Base-by-base conservation (phyloP, 306 rosid species). In the Cucurbita ficifolia region DNA sequence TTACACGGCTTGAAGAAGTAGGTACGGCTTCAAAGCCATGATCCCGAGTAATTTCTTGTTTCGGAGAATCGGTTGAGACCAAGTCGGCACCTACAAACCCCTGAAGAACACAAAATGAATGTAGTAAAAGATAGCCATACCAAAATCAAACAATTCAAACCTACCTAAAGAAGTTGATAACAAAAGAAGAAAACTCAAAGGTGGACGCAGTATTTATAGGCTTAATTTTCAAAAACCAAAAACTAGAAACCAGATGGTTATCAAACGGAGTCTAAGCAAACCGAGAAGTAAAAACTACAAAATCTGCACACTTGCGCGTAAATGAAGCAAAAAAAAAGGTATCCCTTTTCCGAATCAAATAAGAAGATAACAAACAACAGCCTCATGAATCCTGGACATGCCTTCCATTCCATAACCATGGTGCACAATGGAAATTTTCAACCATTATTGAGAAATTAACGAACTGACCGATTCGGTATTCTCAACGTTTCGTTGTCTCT, bases 1-100 rank as follows among this genome's bases (percentile, higher is more conserved):
- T 82, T 82, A 92, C 97, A 83, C 80, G 57, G 22, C 61, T 52
- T 13, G 82, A 76, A 51, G 59, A n/a, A 73, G 80, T 68, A 29
- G 77, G 17, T 46, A 12, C 77, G 54, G 80, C 68, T 53, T 76
- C 75, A 67, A 21, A n/a, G 51, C 13, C 39, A 69, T 69, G 48
- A 55, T 77, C 68, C 52, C 76, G 38, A n/a, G 69, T 17, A 10
- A 78, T 24, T 40, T 70, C 75, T 58, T 78, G 63, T 50, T 81
- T 70, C 36, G 81, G 45, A 78, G 29, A 50, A 72, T 60, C 51
- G 43, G 80, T 24, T 43, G 76, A 56, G 52, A 64, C n/a, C 24
- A 64, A 61, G 76, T 77, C 79, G 45, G 80, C 75, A 6, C 80
- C 81, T 52, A 40, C 69, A 52, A 8, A 72, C 75, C 69, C 74